A percentile compares a stretch with the other conserved stretches of the same genome.
Conservation (phyloP, 2,329 filamentous ascomycete genomes). For the Saccharata proteae region DNA sequence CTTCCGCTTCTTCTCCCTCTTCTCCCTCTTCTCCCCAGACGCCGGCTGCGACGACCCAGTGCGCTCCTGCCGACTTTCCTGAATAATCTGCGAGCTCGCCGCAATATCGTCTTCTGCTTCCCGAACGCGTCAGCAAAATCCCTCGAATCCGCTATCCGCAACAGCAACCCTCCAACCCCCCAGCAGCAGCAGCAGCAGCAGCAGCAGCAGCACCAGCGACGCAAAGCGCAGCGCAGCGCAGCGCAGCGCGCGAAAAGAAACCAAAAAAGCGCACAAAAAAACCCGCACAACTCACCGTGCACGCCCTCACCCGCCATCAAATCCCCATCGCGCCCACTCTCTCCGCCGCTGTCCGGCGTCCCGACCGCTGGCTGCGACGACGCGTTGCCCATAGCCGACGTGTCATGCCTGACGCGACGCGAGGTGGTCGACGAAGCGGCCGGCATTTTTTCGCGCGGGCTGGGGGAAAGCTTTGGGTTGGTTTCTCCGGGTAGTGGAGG, state of each 20-base stretch:
- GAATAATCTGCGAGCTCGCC: slow-evolving; percentile 7
- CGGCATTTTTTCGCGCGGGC: too few relatives aligned
- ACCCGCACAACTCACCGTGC: not conserved
- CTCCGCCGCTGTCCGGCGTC: not conserved
- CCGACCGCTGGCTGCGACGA: slow-evolving; percentile 4
- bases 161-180: too few relatives aligned
- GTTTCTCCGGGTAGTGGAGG: too few relatives aligned
- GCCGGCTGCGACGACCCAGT: not conserved
- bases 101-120: slow-evolving; percentile 9
- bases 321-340: not conserved
- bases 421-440: not conserved
- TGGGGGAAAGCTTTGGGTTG: too few relatives aligned
- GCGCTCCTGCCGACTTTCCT: not conserved
- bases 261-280: not conserved
- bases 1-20: not conserved
- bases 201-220: not conserved
- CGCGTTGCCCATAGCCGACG: slow-evolving; percentile 6
- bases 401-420: not conserved
- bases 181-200: too few relatives aligned
- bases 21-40: not conserved
- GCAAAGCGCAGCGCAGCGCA: not conserved
- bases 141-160: too few relatives aligned
- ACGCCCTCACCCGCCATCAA: not conserved
- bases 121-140: too few relatives aligned
- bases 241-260: not conserved